Evolutionary conservation across 2,329 filamentous ascomycete species (phyloP).

Genomic region (Scopulariopsis brevicaulis): DNA sequence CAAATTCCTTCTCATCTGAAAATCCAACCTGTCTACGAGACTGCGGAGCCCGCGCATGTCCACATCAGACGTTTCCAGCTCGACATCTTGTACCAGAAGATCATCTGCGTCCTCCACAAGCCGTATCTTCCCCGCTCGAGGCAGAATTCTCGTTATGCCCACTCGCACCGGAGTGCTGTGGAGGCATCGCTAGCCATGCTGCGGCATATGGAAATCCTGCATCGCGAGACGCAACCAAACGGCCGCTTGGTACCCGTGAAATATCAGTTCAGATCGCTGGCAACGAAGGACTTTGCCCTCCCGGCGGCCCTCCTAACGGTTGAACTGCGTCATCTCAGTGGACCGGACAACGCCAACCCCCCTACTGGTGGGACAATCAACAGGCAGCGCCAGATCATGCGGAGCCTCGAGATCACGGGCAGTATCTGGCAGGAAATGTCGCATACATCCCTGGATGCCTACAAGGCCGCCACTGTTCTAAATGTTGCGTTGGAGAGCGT

Average conservation of each 20-base stretch:
- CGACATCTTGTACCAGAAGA: slow-evolving; percentile 79
- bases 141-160: slow-evolving; percentile 69
- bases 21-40: slow-evolving; percentile 63
- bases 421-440: slow-evolving; percentile 71
- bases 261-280: slow-evolving; percentile 70
- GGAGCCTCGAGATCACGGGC: slow-evolving; percentile 58
- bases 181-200: slow-evolving; percentile 79
- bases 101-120: slow-evolving; percentile 78
- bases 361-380: slow-evolving; percentile 34
- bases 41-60: slow-evolving; percentile 69
- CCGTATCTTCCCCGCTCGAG: slow-evolving; percentile 73
- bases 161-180: slow-evolving; percentile 74
- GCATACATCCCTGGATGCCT: slow-evolving; percentile 76
- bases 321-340: slow-evolving; percentile 51
- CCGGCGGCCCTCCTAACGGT: slow-evolving; percentile 76
- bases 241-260: slow-evolving; percentile 63
- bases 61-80: slow-evolving; percentile 79
- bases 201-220: slow-evolving; percentile 62
- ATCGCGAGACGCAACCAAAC: slow-evolving; percentile 60
- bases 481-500: slow-evolving; percentile 37
- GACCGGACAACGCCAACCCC: not conserved
- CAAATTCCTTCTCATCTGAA: slow-evolving; percentile 71
- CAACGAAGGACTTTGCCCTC: slow-evolving; percentile 75
- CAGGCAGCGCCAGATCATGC: slow-evolving; percentile 64
- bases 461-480: slow-evolving; percentile 74